Evolutionary conservation across 2,329 filamentous ascomycete species (phyloP), one percentile per base, ranked within the genome.

Genomic region (Pyricularia sp.): DNA sequence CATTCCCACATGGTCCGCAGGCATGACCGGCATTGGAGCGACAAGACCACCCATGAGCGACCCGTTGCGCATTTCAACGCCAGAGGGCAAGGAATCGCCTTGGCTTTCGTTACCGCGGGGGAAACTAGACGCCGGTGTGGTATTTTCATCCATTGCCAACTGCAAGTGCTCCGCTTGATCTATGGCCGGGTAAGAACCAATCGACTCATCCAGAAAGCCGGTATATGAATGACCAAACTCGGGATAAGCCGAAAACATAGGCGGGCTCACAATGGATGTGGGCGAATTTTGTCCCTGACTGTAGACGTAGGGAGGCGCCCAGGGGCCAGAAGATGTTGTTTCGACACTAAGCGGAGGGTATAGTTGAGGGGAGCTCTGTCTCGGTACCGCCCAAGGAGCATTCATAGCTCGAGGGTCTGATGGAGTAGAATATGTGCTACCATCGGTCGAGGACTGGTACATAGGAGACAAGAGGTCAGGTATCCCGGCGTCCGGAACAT

Each of bases 21-120:
- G 76, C 70, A 82, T 73, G 70, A 81, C 74, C 71, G 79, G 74
- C 69, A 81, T 75, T 72, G 81, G 74, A 73, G 81, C 81, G 76
- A 84, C 79, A 79, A 86, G 73, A 77, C 81, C 42, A 17, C 42
- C 42, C 42, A 50, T 4, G 20, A 50, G 42, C 17, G 42, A 50
- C 20, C 42, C 7, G 42, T 50, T 50, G 42, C 42, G 42, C 20
- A 50, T 50, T 50, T n/a, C 42, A 20, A 50, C 10, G 2, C 42
- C 42, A 50, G 42, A 20, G 2, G 42, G 42, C 42, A 50, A 7
- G 17, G 42, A 50, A 50, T 50, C 42, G 42, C 42, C 42, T 50
- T n/a, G 42, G 7, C 7, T n/a, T n/a, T n/a, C 17, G 42, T 50
- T 50, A n/a, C 42, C 42, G 20, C 42, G 42, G 7, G 42, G 7